Base-by-base conservation (phyloP, 768 basidiomycete species). In the Tulasnella sp. region DNA sequence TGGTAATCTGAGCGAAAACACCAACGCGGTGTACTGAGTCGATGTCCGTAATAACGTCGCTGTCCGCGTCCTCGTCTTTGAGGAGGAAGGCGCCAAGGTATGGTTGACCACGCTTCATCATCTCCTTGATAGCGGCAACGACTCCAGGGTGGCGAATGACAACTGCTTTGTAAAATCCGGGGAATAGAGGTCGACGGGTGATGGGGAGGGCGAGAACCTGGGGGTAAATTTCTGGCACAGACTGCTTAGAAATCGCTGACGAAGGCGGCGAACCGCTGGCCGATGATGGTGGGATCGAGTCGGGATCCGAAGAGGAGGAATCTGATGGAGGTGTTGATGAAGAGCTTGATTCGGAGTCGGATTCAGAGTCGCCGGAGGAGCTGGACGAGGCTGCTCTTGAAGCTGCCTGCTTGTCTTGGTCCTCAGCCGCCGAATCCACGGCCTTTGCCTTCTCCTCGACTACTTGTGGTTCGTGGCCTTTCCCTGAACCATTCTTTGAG, bases 161-260 rank as follows among this genome's bases (percentile, higher is more conserved):
- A 75, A 99, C 97, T 2, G 97, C 97, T 85, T 98, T 98, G 90
- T 98, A 98, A 86, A 98, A 98, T 42, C 96, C 96, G 5, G 97
- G 97, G 87, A 98, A 98, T 72, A 98, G 92, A 0, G 97, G 97
- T 24, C 97, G 90, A 64, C 96, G 92, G 44, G 96, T 96, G 81
- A 99, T 98, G 4, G 97, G 97, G 0, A 99, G 90, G 2, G 97
- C 97, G 40, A 99, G 90, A 64, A 98, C 93, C 85, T 97, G 95
- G 0, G 97, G 97, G 86, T 98, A 98, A 80, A 91, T 84, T 85
- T 96, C 95, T 0, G 97, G 96, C 5, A 98, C 92, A 22, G 93
- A 92, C 80, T 94, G 94, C 83, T 94, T 95, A 5, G 95, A 92
- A 83, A 95, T 93, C 31, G 93, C 88, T 42, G 89, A 82, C 40